phyloP scores from a whole-genome alignment of 2,329 filamentous ascomycete genomes.

The Mycosphaerella arachidis region DNA sequence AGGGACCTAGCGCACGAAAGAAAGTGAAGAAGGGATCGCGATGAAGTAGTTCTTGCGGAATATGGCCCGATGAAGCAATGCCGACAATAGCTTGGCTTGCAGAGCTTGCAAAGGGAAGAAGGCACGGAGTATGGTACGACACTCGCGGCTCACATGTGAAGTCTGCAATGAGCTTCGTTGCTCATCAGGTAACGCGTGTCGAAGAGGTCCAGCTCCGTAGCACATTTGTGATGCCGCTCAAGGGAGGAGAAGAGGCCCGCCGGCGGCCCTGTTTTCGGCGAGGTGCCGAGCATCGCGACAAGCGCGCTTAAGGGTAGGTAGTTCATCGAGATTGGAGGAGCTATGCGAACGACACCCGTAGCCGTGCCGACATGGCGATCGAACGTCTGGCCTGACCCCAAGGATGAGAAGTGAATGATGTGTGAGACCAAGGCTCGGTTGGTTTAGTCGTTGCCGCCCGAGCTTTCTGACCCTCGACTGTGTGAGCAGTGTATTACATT shows the following conservation, averaged over 20 bases:
- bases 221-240: neutral
- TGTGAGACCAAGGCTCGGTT: too few relatives aligned
- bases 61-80: constrained; percentile 5
- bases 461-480: too few relatives aligned
- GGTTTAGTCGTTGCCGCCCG: too few relatives aligned
- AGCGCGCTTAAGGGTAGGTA: neutral
- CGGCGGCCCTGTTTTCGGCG: constrained; percentile 2
- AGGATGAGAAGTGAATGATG: too few relatives aligned
- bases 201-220: neutral
- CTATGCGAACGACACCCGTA: neutral
- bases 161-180: neutral
- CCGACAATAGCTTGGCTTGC: neutral
- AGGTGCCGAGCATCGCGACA: neutral
- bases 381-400: neutral
- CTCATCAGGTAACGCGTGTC: neutral
- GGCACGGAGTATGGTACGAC: neutral
- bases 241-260: neutral
- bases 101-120: too few relatives aligned
- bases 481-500: too few relatives aligned
- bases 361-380: too few relatives aligned
- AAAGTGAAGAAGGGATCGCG: neutral
- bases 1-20: neutral
- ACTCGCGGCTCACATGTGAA: neutral
- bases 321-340: neutral
- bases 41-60: constrained; percentile 4